Conservation (phyloP, 768 basidiomycete genomes). For the Auricularia cornea region DNA sequence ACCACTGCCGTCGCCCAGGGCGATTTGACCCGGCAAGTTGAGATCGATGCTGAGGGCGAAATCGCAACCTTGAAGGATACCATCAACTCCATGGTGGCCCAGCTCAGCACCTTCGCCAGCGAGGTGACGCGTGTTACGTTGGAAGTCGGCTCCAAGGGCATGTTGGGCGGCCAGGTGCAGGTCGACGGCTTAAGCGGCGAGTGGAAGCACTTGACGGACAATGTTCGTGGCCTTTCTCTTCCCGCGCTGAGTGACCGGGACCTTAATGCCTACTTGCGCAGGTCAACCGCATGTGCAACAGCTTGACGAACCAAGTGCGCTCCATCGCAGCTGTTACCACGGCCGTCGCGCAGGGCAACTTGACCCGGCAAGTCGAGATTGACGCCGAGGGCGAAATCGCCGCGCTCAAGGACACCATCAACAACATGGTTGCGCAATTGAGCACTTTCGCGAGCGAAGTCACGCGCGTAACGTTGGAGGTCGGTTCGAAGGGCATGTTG, state of each 20-base stretch:
- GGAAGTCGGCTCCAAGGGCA: slow-evolving; percentile 84
- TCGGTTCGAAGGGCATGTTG: slow-evolving; percentile 36
- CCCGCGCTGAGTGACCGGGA: neutral
- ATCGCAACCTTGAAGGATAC: slow-evolving; percentile 79
- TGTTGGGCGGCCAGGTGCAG: slow-evolving; percentile 79
- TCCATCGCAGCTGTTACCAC: slow-evolving; percentile 81
- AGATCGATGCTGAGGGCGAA: slow-evolving; percentile 85
- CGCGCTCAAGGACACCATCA: slow-evolving; percentile 28
- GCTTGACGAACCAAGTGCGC: slow-evolving; percentile 72
- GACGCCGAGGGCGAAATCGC: slow-evolving; percentile 39
- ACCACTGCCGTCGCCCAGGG: slow-evolving; percentile 88
- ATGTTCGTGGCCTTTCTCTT: slow-evolving; percentile 39
- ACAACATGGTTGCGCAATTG: slow-evolving; percentile 27
- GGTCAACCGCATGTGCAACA: slow-evolving; percentile 78
- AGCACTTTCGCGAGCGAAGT: slow-evolving; percentile 28
- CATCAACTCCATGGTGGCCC: slow-evolving; percentile 93
- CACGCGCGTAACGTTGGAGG: slow-evolving; percentile 26
- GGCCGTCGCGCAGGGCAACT: slow-evolving; percentile 83
- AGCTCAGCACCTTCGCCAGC: slow-evolving; percentile 75
- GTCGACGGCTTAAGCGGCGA: slow-evolving; percentile 89
- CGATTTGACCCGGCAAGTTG: slow-evolving; percentile 87
- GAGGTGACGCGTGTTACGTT: slow-evolving; percentile 80
- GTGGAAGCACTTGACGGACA: slow-evolving; percentile 73
- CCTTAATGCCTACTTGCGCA: slow-evolving; percentile 12
- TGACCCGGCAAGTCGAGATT: slow-evolving; percentile 90